Conservation (phyloP, 1,139 yeast species). For the Taphrina betulina region DNA sequence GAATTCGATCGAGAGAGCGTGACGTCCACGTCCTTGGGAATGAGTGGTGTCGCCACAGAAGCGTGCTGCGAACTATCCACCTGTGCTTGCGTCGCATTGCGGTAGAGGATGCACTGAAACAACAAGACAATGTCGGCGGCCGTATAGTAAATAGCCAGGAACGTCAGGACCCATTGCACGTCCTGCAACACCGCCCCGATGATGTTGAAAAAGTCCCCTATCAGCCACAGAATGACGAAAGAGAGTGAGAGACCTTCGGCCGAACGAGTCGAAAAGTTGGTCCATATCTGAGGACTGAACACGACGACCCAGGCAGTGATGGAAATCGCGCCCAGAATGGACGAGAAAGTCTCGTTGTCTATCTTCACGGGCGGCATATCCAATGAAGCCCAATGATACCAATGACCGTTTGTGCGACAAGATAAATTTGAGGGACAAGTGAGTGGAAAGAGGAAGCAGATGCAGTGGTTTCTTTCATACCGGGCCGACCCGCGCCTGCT, state of each 20-base stretch:
- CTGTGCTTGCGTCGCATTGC: conserved; percentile 16
- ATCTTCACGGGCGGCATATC: conserved; percentile 29
- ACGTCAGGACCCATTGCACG: conserved; percentile 63
- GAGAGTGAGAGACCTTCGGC: conserved; percentile 77
- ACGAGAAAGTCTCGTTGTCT: conserved; percentile 27
- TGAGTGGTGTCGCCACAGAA: conserved; percentile 35
- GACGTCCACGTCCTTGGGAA: conserved; percentile 12
- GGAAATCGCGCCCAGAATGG: conserved; percentile 32
- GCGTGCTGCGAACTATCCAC: conserved; percentile 40
- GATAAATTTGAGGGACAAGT: too few relatives aligned
- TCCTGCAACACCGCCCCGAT: conserved; percentile 71
- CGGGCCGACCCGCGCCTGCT: too few relatives aligned
- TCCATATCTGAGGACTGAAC: conserved; percentile 73
- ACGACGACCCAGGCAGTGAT: conserved; percentile 63
- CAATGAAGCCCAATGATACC: too few relatives aligned
- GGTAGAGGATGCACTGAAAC: conserved; percentile 57
- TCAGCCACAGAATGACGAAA: conserved; percentile 67
- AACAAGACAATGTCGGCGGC: conserved; percentile 74
- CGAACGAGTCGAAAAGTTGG: conserved; percentile 74
- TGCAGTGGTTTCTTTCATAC: too few relatives aligned
- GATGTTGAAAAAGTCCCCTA: conserved; percentile 70
- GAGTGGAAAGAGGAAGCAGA: too few relatives aligned
- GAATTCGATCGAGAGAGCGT: conserved; percentile 1
- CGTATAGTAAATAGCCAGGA: conserved; percentile 87
- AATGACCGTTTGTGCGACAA: too few relatives aligned